Base-by-base conservation (phyloP, 2,329 filamentous ascomycete species). In the Fusarium tupiense region DNA sequence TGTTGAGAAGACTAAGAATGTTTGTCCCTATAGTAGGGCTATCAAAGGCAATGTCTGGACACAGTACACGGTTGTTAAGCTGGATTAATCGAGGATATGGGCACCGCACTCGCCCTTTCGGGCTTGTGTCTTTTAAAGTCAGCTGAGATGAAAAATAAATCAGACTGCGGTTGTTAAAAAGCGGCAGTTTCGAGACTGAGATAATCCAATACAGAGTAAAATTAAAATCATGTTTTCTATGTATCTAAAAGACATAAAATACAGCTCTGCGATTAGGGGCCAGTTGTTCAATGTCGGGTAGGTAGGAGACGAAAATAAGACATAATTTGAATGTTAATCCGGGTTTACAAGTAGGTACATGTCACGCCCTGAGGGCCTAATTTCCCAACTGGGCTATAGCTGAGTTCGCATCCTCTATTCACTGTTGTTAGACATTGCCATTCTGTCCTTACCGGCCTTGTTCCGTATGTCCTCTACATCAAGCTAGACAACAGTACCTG, bases 21-120 rank as follows among this genome's bases (percentile, higher is more conserved):
- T 70, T 24, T 70, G 67, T 8, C 67, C 67, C 1, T 70, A 70
- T 31, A 71, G 67, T 0, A 71, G 50, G 9, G 67, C 67, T 6
- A 66, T 49, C 1, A 49, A 56, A 8, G 43, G 47, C 0, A 70
- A 70, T 24, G 67, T 70, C 3, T 49, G 26, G 8, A 70, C 67
- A 12, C 54, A 66, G 9, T 59, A 35, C n/a, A 61, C 69, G 3
- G 38, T 49, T 40, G n/a, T 70, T 20, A 61, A 66, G 7, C 20
- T 66, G n/a, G 53, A 61, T 26, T 49, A 41, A 4, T 17, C 2
- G 1, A 5, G 10, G 8, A 37, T 3, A 7, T 6, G 6, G 17
- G 3, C 6, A 8, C 3, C 8, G 5, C 6, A 26, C 41, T 44
- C 0, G 4, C 1, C n/a, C 4, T 6, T 5, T 12, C 6, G 4